Evolutionary conservation across 257 asterid species (phyloP).

Genomic region (Penstemon newberryi): DNA sequence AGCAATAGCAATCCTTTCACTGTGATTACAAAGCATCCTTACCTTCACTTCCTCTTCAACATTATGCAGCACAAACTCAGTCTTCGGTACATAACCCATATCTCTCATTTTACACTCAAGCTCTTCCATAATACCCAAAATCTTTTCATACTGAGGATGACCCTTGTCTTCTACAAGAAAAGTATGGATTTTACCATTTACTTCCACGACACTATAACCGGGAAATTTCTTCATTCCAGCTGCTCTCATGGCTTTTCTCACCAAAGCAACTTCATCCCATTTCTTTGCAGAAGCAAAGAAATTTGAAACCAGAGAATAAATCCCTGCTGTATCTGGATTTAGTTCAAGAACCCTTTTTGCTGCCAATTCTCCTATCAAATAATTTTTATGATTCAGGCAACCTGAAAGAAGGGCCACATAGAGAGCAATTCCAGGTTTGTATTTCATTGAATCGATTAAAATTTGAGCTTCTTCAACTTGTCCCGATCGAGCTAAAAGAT

Average conservation of each 20-base stretch:
- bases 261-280: slow-evolving; percentile 68
- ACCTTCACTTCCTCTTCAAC: slow-evolving; percentile 56
- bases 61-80: slow-evolving; percentile 52
- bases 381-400: slow-evolving; percentile 65
- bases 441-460: slow-evolving; percentile 45
- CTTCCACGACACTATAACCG: slow-evolving; percentile 62
- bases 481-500: slow-evolving; percentile 85
- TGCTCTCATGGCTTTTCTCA: slow-evolving; percentile 60
- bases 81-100: slow-evolving; percentile 52
- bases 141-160: slow-evolving; percentile 52
- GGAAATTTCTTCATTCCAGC: slow-evolving; percentile 65
- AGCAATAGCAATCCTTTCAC: slow-evolving; percentile 69
- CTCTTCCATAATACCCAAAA: slow-evolving; percentile 38
- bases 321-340: slow-evolving; percentile 54
- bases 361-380: slow-evolving; percentile 52
- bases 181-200: slow-evolving; percentile 56
- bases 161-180: slow-evolving; percentile 63
- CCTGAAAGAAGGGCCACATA: slow-evolving; percentile 91
- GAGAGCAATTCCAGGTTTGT: slow-evolving; percentile 57
- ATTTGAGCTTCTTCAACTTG: slow-evolving; percentile 61
- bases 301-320: slow-evolving; percentile 62
- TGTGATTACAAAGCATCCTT: slow-evolving; percentile 55
- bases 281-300: slow-evolving; percentile 70
- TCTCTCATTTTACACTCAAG: slow-evolving; percentile 59
- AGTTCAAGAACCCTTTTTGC: slow-evolving; percentile 70